phyloP scores from a whole-genome alignment of 768 basidiomycete species.

The Russula sp. region DNA sequence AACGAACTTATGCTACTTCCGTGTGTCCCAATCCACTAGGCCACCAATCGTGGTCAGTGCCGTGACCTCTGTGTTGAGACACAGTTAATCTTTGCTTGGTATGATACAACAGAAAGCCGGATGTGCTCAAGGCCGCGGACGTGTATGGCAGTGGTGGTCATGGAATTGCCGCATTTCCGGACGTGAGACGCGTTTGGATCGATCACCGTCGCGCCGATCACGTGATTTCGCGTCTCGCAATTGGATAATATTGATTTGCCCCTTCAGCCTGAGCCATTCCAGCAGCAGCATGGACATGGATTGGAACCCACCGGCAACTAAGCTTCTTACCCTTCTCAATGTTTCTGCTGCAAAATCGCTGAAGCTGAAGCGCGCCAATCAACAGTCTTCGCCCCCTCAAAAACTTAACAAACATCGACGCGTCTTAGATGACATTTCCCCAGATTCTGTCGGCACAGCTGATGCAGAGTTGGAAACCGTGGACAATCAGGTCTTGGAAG shows the following conservation, averaged over 20 bases:
- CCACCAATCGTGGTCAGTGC: not conserved
- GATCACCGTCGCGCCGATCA: conserved; percentile 11
- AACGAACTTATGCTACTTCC: not conserved
- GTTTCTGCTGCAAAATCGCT: conserved; percentile 72
- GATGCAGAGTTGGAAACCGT: conserved; percentile 3
- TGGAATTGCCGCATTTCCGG: not conserved
- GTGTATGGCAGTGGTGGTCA: not conserved
- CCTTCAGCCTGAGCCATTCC: no score
- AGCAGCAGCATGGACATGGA: conserved; percentile 24
- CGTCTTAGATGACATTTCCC: conserved; percentile 36
- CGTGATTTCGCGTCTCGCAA: not conserved
- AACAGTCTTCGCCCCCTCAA: conserved; percentile 39
- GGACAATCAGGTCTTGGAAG: conserved; percentile 8
- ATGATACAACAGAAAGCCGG: not conserved
- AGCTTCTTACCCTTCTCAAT: conserved; percentile 82
- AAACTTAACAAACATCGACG: conserved; percentile 70
- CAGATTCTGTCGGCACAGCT: not conserved
- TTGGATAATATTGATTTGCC: not conserved
- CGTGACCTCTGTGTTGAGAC: not conserved
- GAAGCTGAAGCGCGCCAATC: conserved; percentile 44
- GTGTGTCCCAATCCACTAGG: not conserved
- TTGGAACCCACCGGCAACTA: conserved; percentile 58
- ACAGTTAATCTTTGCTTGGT: not conserved
- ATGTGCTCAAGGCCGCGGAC: not conserved
- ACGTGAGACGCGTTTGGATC: conserved; percentile 3